Conservation (phyloP, 2,329 filamentous ascomycete genomes). For the Sporothrix globosa region DNA sequence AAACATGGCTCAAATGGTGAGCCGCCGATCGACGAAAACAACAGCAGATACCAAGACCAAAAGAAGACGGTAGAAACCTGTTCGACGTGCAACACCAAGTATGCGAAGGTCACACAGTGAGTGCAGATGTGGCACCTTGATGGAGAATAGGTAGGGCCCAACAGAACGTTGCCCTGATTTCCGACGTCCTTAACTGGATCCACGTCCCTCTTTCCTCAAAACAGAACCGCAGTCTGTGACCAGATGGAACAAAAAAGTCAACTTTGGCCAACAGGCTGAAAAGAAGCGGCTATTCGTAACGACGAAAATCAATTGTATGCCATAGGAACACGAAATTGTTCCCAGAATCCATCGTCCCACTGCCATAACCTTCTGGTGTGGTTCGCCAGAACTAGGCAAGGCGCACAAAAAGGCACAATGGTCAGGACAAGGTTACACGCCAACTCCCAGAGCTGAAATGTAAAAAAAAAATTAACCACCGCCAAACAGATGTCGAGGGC, state of each 20-base stretch:
- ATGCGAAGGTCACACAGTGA: background rate
- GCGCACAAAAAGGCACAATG: too few relatives aligned
- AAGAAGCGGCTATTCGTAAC: background rate
- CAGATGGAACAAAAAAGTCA: background rate
- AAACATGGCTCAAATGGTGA: background rate
- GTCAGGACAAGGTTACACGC: slow-evolving; percentile 23
- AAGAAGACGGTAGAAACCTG: background rate
- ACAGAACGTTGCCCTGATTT: background rate
- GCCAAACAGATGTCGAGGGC: background rate
- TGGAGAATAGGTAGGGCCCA: background rate
- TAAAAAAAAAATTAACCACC: slow-evolving; percentile 1
- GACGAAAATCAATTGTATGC: background rate
- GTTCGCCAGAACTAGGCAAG: background rate
- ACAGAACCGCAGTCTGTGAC: background rate
- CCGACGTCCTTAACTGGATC: background rate
- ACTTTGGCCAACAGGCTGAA: background rate
- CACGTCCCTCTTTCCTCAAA: background rate
- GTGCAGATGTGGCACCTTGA: background rate
- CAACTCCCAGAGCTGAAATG: background rate
- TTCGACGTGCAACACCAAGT: background rate
- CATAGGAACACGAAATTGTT: background rate
- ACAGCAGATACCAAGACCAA: background rate
- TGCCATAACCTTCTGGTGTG: background rate
- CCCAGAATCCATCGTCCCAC: slow-evolving; percentile 26
- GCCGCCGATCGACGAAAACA: background rate